Base-by-base conservation (phyloP, 805 yeast genomes). In the Starmerella tilneyi region DNA sequence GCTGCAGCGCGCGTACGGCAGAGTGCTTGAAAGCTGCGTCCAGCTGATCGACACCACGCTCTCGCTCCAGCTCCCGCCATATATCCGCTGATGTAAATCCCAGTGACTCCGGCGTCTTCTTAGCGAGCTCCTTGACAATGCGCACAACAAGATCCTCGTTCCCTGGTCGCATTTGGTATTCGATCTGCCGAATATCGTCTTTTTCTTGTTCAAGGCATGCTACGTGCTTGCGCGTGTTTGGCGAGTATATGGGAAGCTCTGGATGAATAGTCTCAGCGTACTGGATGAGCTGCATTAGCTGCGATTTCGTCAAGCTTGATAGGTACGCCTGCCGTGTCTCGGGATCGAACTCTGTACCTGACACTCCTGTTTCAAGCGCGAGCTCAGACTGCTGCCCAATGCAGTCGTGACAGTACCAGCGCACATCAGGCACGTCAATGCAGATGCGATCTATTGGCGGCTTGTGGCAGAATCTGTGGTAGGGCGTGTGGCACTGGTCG, bases 371-470 rank as follows among this genome's bases (percentile, higher is more conserved):
- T 40, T 64, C 67, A 22, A 66, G 51, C 9, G 65, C 63, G 28
- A 52, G 49, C 27, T 65, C 65, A 15, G 59, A 46, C 3, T 59
- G 55, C 44, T 61, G 63, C n/a, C 60, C 59, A 47, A 59, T 62
- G 44, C 69, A 66, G 37, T 63, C 58, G 41, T 55, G 55, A 50
- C 70, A 66, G 50, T 59, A 65, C 69, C 68, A 66, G 48, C 62
- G 61, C 5, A 66, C 65, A 39, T 65, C 70, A 1, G 64, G 63
- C 13, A 65, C 63, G 21, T 65, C 67, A 13, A 66, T 64, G 22
- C 60, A 64, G 11, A 64, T 55, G 6, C 66, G 52, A 39, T 65
- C 70, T 16, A 66, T 63, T 9, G 59, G 62, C 12, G 71, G 71
- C 20, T 54, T 55, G 51, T 66, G 70, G 47, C 70, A 66, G 22